Conservation (phyloP, 108 stramenopile species). For the Nitzschia sp. region DNA sequence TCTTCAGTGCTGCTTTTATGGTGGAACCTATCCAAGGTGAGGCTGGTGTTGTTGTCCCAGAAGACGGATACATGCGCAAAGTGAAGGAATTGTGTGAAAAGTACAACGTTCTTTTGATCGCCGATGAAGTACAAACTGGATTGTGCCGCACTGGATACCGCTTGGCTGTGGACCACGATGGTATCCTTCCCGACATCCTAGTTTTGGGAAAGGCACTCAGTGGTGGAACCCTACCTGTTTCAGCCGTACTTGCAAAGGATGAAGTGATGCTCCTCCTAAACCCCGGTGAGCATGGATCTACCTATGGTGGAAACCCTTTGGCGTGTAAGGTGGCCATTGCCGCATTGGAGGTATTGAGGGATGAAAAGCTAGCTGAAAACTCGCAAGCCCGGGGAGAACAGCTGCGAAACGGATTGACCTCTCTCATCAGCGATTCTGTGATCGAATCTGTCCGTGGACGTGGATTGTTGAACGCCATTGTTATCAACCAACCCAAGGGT, state of each 20-base stretch:
- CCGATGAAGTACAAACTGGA: conserved; percentile 99
- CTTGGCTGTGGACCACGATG: conserved; percentile 91
- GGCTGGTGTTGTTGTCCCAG: conserved; percentile 98
- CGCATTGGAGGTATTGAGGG: conserved; percentile 91
- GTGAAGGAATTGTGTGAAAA: conserved; percentile 87
- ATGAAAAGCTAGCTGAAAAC: conserved; percentile 93
- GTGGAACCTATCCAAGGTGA: conserved; percentile 99
- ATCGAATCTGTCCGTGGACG: conserved; percentile 88
- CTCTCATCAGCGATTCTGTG: conserved; percentile 56
- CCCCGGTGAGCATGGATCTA: conserved; percentile 98
- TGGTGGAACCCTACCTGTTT: conserved; percentile 96
- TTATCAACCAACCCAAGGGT: conserved; percentile 90
- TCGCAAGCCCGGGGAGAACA: conserved; percentile 84
- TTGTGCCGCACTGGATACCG: conserved; percentile 92
- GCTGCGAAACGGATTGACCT: conserved; percentile 74
- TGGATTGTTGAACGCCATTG: conserved; percentile 96
- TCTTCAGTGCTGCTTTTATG: conserved; percentile 93
- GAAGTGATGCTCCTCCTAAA: conserved; percentile 97
- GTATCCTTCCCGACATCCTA: conserved; percentile 93
- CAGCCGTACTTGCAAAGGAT: conserved; percentile 91
- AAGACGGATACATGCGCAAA: conserved; percentile 92
- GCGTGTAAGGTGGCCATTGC: conserved; percentile 97
- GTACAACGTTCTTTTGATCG: conserved; percentile 95
- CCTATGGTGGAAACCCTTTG: conserved; percentile 99
- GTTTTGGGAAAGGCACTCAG: conserved; percentile 95